Evolutionary conservation across 257 asterid species (phyloP).

Genomic region (Rehmannia glutinosa): DNA sequence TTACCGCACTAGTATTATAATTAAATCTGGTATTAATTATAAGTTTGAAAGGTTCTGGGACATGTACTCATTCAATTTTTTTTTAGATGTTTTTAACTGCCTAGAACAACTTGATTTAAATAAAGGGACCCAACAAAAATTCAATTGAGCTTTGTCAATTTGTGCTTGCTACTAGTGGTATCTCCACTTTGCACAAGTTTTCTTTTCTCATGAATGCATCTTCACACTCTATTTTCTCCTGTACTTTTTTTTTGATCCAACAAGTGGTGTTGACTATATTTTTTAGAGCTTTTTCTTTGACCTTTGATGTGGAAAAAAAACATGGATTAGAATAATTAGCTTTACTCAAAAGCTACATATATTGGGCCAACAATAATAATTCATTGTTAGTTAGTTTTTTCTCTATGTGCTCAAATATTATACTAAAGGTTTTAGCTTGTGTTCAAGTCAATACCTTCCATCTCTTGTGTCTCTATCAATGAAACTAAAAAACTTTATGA

Average conservation of each 20-base stretch:
- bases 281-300: slow-evolving; percentile 47
- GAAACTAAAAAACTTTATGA: slow-evolving; percentile 54
- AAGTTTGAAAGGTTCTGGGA: slow-evolving; percentile 19
- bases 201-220: slow-evolving; percentile 24
- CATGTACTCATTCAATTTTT: slow-evolving; percentile 23
- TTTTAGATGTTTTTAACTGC: slow-evolving; percentile 7
- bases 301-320: slow-evolving; percentile 45
- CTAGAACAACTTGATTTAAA: slow-evolving; percentile 10
- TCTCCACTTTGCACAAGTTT: slow-evolving; percentile 47
- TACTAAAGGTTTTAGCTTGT: slow-evolving; percentile 21
- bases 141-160: slow-evolving; percentile 31
- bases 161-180: slow-evolving; percentile 35
- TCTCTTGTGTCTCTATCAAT: slow-evolving; percentile 56
- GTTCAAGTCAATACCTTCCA: slow-evolving; percentile 27
- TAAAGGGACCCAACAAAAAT: slow-evolving; percentile 23
- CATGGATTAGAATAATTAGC: slow-evolving; percentile 49
- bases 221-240: slow-evolving; percentile 7
- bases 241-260: slow-evolving; percentile 33
- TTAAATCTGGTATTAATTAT: slow-evolving; percentile 4
- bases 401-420: not conserved
- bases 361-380: slow-evolving; percentile 48
- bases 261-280: slow-evolving; percentile 49
- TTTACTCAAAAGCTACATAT: slow-evolving; percentile 50
- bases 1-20: no score
- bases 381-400: slow-evolving; percentile 14